Conservation (phyloP, 2,329 filamentous ascomycete species). For the Cladosporium sp. region DNA sequence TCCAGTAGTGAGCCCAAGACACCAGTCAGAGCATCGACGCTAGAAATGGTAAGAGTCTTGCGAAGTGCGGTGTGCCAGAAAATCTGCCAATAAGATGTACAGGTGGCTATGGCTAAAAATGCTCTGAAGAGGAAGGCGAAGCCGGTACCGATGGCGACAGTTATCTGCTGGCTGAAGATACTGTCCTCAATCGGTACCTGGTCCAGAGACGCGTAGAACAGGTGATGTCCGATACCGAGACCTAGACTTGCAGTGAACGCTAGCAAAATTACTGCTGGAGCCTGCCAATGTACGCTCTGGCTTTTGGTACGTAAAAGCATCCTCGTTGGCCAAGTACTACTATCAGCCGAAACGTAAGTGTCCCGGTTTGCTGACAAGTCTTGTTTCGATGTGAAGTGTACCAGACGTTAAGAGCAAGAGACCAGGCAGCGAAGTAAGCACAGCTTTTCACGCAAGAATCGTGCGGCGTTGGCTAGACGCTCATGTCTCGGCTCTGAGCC, state of each 20-base stretch:
- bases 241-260: conserved; percentile 8
- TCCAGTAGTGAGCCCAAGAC: not conserved
- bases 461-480: not conserved
- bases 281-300: conserved; percentile 9
- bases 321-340: no score
- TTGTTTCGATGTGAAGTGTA: not conserved
- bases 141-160: conserved; percentile 18
- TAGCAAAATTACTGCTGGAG: conserved; percentile 7
- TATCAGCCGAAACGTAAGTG: no score
- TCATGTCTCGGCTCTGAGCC: no score
- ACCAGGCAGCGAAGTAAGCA: not conserved
- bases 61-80: conserved; percentile 15
- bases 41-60: not conserved
- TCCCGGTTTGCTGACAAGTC: no score
- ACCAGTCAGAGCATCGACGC: not conserved
- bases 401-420: not conserved
- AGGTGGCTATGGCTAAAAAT: conserved; percentile 12
- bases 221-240: conserved; percentile 19
- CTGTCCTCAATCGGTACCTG: conserved; percentile 11
- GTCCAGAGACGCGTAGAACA: conserved; percentile 16
- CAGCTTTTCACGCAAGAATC: not conserved
- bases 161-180: conserved; percentile 16
- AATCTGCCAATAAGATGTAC: conserved; percentile 17
- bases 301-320: not conserved
- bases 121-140: conserved; percentile 21